These are phyloP conservation scores for Plantago ovata DNA, from an alignment of 257 asterid species.

Conservation along the genomic window DNA sequence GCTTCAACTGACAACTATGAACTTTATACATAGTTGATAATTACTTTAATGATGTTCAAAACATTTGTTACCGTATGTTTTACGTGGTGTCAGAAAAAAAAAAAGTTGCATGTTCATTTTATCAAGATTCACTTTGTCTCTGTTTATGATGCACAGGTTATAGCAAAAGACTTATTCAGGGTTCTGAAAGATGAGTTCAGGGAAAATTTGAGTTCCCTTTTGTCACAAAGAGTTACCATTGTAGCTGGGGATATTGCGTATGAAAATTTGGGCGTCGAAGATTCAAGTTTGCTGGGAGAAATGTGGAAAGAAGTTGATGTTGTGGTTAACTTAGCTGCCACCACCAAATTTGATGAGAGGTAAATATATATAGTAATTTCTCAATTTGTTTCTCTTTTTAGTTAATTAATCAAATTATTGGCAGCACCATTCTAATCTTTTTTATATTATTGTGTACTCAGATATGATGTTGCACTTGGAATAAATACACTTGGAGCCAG, in stretches of 20 bases:
- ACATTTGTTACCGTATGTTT: too few species aligned
- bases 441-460: constrained; percentile 12
- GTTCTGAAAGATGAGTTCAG: constrained; percentile 46
- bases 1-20: too few species aligned
- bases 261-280: constrained; percentile 62
- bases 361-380: constrained; percentile 5
- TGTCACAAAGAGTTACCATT: constrained; percentile 33
- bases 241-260: constrained; percentile 53
- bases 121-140: too few species aligned
- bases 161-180: constrained; percentile 55
- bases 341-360: constrained; percentile 90
- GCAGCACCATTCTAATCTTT: constrained; percentile 24
- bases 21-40: too few species aligned
- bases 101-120: too few species aligned
- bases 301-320: constrained; percentile 64
- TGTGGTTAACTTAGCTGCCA: constrained; percentile 80
- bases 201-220: constrained; percentile 22
- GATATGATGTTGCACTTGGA: constrained; percentile 32
- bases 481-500: constrained; percentile 40
- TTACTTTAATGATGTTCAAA: too few species aligned
- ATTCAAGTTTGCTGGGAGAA: constrained; percentile 45
- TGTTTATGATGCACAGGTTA: constrained; percentile 16
- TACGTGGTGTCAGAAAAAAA: too few species aligned
- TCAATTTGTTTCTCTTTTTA: not conserved
- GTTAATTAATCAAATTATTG: not conserved